Percentiles rank a stretch among this genome's conserved stretches.
Conservation (phyloP, 2,329 filamentous ascomycete species). For the Orbilia brochopaga region DNA sequence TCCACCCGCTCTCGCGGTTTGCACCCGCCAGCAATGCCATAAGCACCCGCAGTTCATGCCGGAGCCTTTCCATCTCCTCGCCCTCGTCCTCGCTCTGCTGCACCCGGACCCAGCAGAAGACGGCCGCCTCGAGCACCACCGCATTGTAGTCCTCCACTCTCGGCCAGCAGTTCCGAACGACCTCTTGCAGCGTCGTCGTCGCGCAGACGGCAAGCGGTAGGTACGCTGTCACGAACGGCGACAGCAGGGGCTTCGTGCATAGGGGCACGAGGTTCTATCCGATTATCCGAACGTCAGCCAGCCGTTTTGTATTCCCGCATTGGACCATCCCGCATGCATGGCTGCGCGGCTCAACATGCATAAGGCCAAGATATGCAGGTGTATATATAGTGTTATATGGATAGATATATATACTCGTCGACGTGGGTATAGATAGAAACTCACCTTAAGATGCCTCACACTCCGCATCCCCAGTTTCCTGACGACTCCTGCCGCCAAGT, state of each 20-base stretch:
- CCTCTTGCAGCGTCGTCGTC: conserved; percentile 24
- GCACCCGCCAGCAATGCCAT: conserved; percentile 25
- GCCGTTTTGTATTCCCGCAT: neutral
- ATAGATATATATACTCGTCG: too few species aligned
- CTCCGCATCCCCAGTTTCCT: conserved; percentile 49
- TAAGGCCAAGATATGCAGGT: too few species aligned
- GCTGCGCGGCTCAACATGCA: too few species aligned
- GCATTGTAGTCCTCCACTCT: conserved; percentile 46
- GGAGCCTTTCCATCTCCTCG: conserved; percentile 6
- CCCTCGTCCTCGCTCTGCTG: conserved; percentile 40
- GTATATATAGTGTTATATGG: too few species aligned
- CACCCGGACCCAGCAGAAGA: conserved; percentile 52
- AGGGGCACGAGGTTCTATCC: conserved; percentile 47
- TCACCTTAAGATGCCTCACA: conserved; percentile 51
- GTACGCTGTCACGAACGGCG: conserved; percentile 51
- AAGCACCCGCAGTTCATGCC: conserved; percentile 26
- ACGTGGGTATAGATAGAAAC: too few species aligned
- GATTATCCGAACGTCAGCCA: neutral
- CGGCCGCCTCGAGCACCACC: conserved; percentile 51
- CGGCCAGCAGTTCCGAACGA: conserved; percentile 51
- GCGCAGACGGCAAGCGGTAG: conserved; percentile 34
- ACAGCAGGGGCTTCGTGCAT: conserved; percentile 49
- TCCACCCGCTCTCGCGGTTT: conserved; percentile 23
- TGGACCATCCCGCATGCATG: neutral
- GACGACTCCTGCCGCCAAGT: conserved; percentile 17